Percentiles rank a stretch among this genome's conserved stretches.
These are phyloP conservation scores for Phytophthora pini DNA, from an alignment of 352 stramenopile species.

Conservation along the genomic window DNA sequence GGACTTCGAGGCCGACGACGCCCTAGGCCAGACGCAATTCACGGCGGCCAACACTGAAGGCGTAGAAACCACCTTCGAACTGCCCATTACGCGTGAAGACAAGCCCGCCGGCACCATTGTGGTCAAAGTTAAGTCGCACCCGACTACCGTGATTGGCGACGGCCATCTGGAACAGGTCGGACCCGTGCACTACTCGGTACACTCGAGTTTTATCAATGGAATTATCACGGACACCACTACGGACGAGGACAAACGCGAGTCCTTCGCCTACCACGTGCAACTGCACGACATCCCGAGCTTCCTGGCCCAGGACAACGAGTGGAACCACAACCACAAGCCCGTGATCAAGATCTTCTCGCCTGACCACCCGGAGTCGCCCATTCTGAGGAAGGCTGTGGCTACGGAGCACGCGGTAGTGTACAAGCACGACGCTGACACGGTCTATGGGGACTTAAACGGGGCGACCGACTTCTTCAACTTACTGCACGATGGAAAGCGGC, in stretches of 20 bases:
- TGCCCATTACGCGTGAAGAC: constrained; percentile 26
- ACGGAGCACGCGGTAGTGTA: constrained; percentile 40
- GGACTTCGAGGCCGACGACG: constrained; percentile 37
- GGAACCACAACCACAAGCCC: constrained; percentile 39
- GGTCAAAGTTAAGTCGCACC: constrained; percentile 36
- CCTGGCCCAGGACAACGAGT: constrained; percentile 35
- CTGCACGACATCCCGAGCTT: constrained; percentile 34
- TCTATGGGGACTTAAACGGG: constrained; percentile 20
- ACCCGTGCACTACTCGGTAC: constrained; percentile 43
- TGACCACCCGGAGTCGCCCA: constrained; percentile 30
- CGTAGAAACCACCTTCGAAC: constrained; percentile 34
- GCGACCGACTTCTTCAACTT: constrained; percentile 39
- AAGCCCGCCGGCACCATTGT: constrained; percentile 29
- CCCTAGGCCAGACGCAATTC: constrained; percentile 42
- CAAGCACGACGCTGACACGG: constrained; percentile 27
- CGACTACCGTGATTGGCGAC: neutral
- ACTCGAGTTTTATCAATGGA: constrained; percentile 31
- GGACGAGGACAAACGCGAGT: constrained; percentile 31
- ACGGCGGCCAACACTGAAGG: constrained; percentile 33
- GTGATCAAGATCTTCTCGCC: constrained; percentile 39
- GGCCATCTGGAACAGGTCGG: constrained; percentile 30
- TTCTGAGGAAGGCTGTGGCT: constrained; percentile 29
- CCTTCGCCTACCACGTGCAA: constrained; percentile 35
- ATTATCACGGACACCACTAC: constrained; percentile 32
- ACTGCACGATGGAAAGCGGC: constrained; percentile 28